Evolutionary conservation across 306 rosid genomes (phyloP), one percentile per base, ranked within the genome.

Genomic region (Begonia peltatifolia): DNA sequence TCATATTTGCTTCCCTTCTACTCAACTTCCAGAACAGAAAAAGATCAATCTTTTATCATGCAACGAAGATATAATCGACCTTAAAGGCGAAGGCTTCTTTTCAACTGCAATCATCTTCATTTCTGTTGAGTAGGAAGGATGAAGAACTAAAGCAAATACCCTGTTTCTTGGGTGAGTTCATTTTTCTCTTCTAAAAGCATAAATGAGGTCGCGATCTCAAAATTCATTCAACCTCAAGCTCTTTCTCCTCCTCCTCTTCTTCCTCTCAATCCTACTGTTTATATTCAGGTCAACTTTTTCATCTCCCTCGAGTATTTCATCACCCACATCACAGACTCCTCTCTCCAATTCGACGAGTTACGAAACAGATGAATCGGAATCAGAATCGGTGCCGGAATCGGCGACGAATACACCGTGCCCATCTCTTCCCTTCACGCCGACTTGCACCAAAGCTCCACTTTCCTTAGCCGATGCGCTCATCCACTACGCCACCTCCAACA

Each of bases 401-500:
- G 38, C 38, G 38, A 30, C 8, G 3, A 30, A 30, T 30, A 14
- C 62, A 46, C 49, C 63, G 51, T 76, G 82, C 50, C 64, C 68
- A 9, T 44, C 79, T 48, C 47, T 16, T 3, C 74, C 80, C 7
- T 50, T 59, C 36, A 57, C 53, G 5, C 64, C 70, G 3, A 64
- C 75, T 46, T 88, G 97, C 82, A 79, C 66, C 47, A 90, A 83
- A 60, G 68, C 71, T 52, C 94, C 94, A 2, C 77, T 79, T 47
- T 83, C 94, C 54, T 20, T 90, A 14, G 77, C 86, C 23, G 74
- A 76, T 16, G 87, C 94, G 20, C 47, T 90, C 8, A 77, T 90
- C 82, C 92, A 90, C 62, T 90, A 90, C 14, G 95, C 76, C 12
- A 80, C 94, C 12, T 74, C 87, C 17, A 86, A 80, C 79, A 49